Base-by-base conservation (phyloP, 2,329 filamentous ascomycete species). In the Diplodia mutila region DNA sequence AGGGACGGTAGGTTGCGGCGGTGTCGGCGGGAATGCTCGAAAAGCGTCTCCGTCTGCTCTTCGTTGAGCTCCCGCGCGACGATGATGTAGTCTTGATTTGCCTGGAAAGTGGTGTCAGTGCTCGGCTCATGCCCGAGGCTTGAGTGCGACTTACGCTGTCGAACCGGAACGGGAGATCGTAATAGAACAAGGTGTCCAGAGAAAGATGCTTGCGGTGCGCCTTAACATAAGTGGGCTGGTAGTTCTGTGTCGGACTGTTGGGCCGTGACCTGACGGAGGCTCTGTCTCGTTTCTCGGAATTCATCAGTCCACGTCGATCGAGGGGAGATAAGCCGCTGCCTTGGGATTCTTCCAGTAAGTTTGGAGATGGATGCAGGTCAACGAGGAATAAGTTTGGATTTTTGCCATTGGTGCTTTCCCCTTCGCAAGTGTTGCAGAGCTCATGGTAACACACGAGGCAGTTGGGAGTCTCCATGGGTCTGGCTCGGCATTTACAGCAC, bases 371-470 rank as follows among this genome's bases (percentile, higher is more conserved):
- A 48, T 49, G 51, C 8, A 66, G 64, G 12, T 39, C 42, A 5
- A 66, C 52, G n/a, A 66, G 64, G 34, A 39, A 57, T 5, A 66
- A 29, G 1, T 25, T 29, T 25, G 64, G 64, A 27, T 54, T 29
- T 23, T 25, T 39, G 37, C 2, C n/a, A 25, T 12, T 32, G 16
- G 8, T 9, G 12, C 29, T 37, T 39, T 66, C 64, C 11, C n/a
- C 52, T 11, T 42, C 51, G 12, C 64, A 66, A 11, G 64, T 7
- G 32, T n/a, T 49, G 39, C 66, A 68, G 2, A 32, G 37, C 25
- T 57, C 39, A 27, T 64, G 66, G 39, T 64, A 68, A 49, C 66
- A 68, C 2, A 68, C 32, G 4, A 68, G 49, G 37, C 66, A 68
- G 29, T 55, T 64, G 4, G 51, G 32, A 37, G 51, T 55, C 16